Evolutionary conservation across 371 early-diverging fungal genomes (phyloP).

Genomic region (Mucor velutinosus): DNA sequence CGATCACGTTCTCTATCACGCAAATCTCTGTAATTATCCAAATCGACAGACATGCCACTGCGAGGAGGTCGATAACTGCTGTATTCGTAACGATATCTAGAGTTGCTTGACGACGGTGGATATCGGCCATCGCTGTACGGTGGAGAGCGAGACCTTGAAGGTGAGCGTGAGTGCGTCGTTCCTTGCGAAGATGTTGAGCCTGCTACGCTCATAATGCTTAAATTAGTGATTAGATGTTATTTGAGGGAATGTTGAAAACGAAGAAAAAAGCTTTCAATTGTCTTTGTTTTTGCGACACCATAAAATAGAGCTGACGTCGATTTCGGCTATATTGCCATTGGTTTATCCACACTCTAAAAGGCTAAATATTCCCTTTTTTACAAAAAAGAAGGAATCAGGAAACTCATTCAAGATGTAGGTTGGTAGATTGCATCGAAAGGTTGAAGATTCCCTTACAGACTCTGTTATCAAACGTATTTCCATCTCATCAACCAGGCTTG

Average conservation of each 20-base stretch:
- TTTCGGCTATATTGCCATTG: background rate
- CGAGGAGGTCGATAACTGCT: constrained; percentile 37
- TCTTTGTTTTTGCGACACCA: background rate
- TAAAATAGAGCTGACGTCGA: constrained; percentile 18
- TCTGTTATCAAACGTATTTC: too few relatives aligned
- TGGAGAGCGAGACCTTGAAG: constrained; percentile 53
- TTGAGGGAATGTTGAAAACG: background rate
- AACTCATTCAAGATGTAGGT: too few relatives aligned
- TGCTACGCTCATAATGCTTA: constrained; percentile 48
- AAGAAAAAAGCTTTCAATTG: constrained; percentile 1
- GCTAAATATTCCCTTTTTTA: background rate
- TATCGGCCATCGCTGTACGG: constrained; percentile 50
- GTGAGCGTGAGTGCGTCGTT: constrained; percentile 49
- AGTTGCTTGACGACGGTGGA: constrained; percentile 19
- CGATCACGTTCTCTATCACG: constrained; percentile 55
- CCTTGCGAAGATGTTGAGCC: constrained; percentile 57
- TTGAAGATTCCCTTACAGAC: too few relatives aligned
- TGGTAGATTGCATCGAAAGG: too few relatives aligned
- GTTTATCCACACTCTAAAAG: background rate
- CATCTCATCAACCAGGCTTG: too few relatives aligned
- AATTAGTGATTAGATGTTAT: background rate
- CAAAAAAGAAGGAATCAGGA: too few relatives aligned
- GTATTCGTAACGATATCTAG: constrained; percentile 48
- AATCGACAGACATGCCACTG: constrained; percentile 41
- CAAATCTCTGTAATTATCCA: constrained; percentile 53